Base-by-base conservation (phyloP, 1,284 basidiomycete genomes). In the Cutaneotrichosporon sp. region DNA sequence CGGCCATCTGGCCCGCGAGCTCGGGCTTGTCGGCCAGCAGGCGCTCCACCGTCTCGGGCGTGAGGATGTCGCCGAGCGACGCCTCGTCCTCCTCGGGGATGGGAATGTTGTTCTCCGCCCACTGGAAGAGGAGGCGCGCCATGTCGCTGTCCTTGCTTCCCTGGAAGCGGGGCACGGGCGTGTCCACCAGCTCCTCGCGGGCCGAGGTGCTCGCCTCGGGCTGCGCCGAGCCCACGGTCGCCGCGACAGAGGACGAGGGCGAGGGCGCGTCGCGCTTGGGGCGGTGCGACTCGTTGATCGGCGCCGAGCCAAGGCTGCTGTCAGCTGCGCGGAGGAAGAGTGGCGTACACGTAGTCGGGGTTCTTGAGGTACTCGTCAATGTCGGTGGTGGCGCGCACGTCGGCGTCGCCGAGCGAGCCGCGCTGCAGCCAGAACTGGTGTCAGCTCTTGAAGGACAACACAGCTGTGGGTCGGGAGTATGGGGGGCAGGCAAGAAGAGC, bases 351-450 rank as follows among this genome's bases (percentile, higher is more conserved):
- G 65, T 77, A 78, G 22, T 68, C 55, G 4, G 75, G 74, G 61
- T 79, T 71, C 62, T 76, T 70, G 36, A 80, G 61, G 38, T 79
- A 56, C 10, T 52, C 66, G 55, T 79, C 74, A 66, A 80, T 74
- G 60, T 78, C 76, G 13, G 72, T 69, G 25, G 67, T 66, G 36
- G 70, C 71, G 9, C 73, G 68, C 6, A 68, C 63, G 60, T 79
- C 74, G 11, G 59, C 65, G 5, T 66, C 68, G 36, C 51, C 65
- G 16, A 64, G 56, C 10, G 67, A 65, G 25, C 68, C 63, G 31
- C 74, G 66, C 63, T 79, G 78, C 60, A 79, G 76, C 77, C 77
- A 80, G 72, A 75, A 80, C 79, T 80, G 58, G 1, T 34, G 51
- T 64, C 34, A 64, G 52, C 38, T 14, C 4, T 8, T 7, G 45